Evolutionary conservation across 805 yeast species (phyloP).

Genomic region (Wickerhamiella musiphila): DNA sequence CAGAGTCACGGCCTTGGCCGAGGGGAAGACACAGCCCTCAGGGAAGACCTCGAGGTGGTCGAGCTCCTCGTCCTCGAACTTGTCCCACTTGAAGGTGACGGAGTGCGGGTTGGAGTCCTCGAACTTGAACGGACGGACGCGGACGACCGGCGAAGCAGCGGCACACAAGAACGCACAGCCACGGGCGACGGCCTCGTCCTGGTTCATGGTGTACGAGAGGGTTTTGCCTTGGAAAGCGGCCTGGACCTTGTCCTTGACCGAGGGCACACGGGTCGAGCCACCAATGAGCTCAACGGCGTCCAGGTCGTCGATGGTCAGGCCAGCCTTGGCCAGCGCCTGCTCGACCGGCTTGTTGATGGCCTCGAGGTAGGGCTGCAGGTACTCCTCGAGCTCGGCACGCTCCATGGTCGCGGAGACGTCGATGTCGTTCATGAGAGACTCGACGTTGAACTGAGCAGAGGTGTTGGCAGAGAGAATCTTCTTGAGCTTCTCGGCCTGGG

Average conservation of each 20-base stretch:
- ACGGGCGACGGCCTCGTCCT: slow-evolving; percentile 97
- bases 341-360: slow-evolving; percentile 66
- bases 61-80: slow-evolving; percentile 77
- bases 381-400: slow-evolving; percentile 86
- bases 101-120: slow-evolving; percentile 87
- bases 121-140: slow-evolving; percentile 97
- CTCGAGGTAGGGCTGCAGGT: slow-evolving; percentile 63
- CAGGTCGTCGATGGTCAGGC: slow-evolving; percentile 50
- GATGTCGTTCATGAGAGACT: slow-evolving; percentile 92
- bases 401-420: slow-evolving; percentile 80
- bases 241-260: slow-evolving; percentile 63
- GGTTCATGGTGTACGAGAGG: slow-evolving; percentile 88
- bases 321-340: slow-evolving; percentile 66
- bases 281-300: slow-evolving; percentile 93
- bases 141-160: slow-evolving; percentile 93
- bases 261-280: slow-evolving; percentile 96
- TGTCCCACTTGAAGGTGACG: slow-evolving; percentile 89
- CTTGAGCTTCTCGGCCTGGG: slow-evolving; percentile 86
- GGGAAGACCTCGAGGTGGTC: slow-evolving; percentile 95
- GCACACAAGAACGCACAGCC: slow-evolving; percentile 99
- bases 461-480: slow-evolving; percentile 93
- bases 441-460: slow-evolving; percentile 85
- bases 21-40: slow-evolving; percentile 79
- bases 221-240: slow-evolving; percentile 71
- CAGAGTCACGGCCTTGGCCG: slow-evolving; percentile 86